Evolutionary conservation across 176 grass and related monocot genomes (phyloP).

Genomic region (Phoenix roebelenii): DNA sequence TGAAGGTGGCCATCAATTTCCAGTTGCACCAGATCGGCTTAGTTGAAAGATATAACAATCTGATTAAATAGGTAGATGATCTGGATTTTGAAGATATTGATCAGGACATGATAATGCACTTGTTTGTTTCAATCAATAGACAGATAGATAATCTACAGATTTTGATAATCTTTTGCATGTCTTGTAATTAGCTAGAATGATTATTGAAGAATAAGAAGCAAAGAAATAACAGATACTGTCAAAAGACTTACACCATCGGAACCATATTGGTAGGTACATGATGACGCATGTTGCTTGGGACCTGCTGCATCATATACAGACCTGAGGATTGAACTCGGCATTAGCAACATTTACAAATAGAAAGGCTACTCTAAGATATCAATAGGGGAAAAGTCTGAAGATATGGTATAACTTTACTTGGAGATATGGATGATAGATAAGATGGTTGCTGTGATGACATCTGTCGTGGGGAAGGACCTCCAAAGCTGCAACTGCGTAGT

Average conservation of each 20-base stretch:
- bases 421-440: slow-evolving; percentile 40
- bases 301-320: slow-evolving; percentile 67
- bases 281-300: slow-evolving; percentile 39
- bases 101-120: no score
- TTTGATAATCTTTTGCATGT: no score
- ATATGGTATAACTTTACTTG: slow-evolving; percentile 54
- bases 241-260: slow-evolving; percentile 28
- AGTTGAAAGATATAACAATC: no score
- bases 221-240: no score
- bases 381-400: neutral
- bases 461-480: slow-evolving; percentile 27
- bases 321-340: slow-evolving; percentile 34
- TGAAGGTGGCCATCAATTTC: no score
- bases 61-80: no score
- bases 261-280: slow-evolving; percentile 51
- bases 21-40: no score
- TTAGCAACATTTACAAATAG: slow-evolving; percentile 4
- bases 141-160: no score
- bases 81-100: no score
- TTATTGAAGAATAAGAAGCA: no score
- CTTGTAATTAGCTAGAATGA: no score
- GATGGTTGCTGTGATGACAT: slow-evolving; percentile 37
- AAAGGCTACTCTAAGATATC: neutral
- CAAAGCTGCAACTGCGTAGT: slow-evolving; percentile 50
- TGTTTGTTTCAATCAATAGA: no score